phyloP scores from a whole-genome alignment of 495 filamentous ascomycete genomes.

The Jackrogersella minutella region DNA sequence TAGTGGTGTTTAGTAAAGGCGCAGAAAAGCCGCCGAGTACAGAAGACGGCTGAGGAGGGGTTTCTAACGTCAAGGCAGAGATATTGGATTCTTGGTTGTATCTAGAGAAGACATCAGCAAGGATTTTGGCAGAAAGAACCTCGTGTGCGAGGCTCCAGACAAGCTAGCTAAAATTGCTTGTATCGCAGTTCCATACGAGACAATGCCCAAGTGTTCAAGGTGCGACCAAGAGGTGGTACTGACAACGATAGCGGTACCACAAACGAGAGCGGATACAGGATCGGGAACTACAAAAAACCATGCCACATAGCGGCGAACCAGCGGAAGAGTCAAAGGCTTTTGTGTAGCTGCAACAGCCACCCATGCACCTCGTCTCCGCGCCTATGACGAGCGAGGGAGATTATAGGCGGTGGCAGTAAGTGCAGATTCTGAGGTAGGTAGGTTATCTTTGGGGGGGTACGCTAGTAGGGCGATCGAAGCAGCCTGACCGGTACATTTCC shows the following conservation, averaged over 20 bases:
- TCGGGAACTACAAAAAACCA: conserved; percentile 50
- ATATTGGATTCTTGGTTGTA: conserved; percentile 57
- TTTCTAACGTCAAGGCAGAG: conserved; percentile 57
- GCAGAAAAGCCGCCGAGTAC: conserved; percentile 56
- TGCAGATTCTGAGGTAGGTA: conserved; percentile 38
- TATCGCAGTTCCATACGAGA: conserved; percentile 45
- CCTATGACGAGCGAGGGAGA: conserved; percentile 32
- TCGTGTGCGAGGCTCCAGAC: conserved; percentile 41
- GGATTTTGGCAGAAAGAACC: conserved; percentile 41
- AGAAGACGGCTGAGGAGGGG: conserved; percentile 54
- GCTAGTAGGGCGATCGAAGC: conserved; percentile 33
- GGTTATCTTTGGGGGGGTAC: conserved; percentile 17
- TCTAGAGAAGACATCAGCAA: conserved; percentile 52
- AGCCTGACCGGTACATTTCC: conserved; percentile 32
- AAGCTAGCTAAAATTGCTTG: conserved; percentile 46
- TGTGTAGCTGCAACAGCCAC: conserved; percentile 44
- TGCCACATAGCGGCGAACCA: conserved; percentile 43
- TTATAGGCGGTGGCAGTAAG: conserved; percentile 36
- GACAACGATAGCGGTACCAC: conserved; percentile 57
- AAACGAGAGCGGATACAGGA: conserved; percentile 50
- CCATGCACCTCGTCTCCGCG: conserved; percentile 40
- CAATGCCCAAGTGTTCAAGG: conserved; percentile 45
- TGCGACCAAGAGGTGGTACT: conserved; percentile 55
- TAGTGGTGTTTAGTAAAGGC: conserved; percentile 47
- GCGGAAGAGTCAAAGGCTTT: conserved; percentile 37